These are phyloP conservation scores for Erigeron philadelphicus DNA, from an alignment of 140 eudicot species.

Conservation along the genomic window DNA sequence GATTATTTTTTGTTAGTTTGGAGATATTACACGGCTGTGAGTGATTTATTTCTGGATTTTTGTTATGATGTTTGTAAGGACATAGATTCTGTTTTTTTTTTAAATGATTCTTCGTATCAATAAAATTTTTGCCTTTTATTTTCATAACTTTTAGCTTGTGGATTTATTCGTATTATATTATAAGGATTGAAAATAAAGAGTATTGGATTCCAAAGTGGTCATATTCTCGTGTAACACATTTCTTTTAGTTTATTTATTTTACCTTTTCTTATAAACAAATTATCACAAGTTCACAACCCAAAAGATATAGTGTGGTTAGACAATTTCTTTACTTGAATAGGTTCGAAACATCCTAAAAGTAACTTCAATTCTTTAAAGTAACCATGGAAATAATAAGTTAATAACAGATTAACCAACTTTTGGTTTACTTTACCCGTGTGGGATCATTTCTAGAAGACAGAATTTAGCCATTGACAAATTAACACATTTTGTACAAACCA, in stretches of 20 bases:
- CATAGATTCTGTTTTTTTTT: conserved; percentile 20
- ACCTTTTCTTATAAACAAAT: no score
- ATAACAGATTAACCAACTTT: no score
- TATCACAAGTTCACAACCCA: no score
- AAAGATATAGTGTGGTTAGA: no score
- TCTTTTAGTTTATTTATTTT: neutral
- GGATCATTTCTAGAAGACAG: no score
- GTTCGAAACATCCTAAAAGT: no score
- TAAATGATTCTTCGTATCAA: conserved; percentile 25
- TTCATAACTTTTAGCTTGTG: neutral
- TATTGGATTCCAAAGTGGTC: conserved; percentile 28
- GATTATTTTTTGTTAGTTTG: conserved; percentile 13
- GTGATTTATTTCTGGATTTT: conserved; percentile 30
- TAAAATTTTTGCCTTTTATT: conserved; percentile 23
- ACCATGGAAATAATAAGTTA: no score
- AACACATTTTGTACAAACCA: no score
- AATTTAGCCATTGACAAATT: no score
- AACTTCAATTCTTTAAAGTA: no score
- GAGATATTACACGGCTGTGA: conserved; percentile 31
- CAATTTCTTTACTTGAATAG: no score
- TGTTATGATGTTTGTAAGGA: conserved; percentile 30
- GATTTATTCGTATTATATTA: conserved; percentile 19
- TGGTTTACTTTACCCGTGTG: no score
- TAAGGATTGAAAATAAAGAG: neutral
- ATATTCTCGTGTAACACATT: conserved; percentile 12